Conservation (phyloP, 768 basidiomycete genomes). For the Lepiota brunneoincarnata region DNA sequence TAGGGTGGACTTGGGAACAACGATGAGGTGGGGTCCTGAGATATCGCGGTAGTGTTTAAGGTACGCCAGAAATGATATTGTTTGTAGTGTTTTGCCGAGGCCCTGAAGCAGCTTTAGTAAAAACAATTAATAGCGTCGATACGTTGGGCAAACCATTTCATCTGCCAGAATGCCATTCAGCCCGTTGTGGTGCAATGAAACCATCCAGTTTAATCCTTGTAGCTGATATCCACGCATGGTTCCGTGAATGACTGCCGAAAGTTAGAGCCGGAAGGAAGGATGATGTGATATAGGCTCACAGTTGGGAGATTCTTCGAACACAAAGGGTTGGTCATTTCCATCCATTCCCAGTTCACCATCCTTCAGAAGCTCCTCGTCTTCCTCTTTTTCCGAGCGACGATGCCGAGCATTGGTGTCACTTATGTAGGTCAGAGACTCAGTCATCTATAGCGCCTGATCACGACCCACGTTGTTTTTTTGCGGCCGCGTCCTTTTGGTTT, state of each 20-base stretch:
- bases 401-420: constrained; percentile 81
- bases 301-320: constrained; percentile 91
- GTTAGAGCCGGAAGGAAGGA: background rate
- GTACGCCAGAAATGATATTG: constrained; percentile 95
- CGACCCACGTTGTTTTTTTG: constrained; percentile 56
- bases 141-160: constrained; percentile 67
- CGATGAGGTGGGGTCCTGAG: constrained; percentile 86
- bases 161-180: constrained; percentile 97
- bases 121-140: background rate
- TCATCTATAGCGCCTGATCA: background rate
- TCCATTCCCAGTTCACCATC: constrained; percentile 78
- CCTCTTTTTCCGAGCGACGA: constrained; percentile 96
- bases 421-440: constrained; percentile 7
- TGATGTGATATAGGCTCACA: constrained; percentile 50
- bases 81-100: constrained; percentile 97
- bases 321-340: constrained; percentile 86
- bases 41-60: constrained; percentile 80
- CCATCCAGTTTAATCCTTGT: constrained; percentile 97
- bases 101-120: constrained; percentile 47
- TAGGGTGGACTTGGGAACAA: constrained; percentile 97
- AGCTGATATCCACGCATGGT: constrained; percentile 92
- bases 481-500: constrained; percentile 83
- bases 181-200: constrained; percentile 92
- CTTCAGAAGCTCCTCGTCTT: constrained; percentile 93
- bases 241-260: constrained; percentile 73